Evolutionary conservation across 352 stramenopile species (phyloP).

Genomic region (Phytophthora europaea): DNA sequence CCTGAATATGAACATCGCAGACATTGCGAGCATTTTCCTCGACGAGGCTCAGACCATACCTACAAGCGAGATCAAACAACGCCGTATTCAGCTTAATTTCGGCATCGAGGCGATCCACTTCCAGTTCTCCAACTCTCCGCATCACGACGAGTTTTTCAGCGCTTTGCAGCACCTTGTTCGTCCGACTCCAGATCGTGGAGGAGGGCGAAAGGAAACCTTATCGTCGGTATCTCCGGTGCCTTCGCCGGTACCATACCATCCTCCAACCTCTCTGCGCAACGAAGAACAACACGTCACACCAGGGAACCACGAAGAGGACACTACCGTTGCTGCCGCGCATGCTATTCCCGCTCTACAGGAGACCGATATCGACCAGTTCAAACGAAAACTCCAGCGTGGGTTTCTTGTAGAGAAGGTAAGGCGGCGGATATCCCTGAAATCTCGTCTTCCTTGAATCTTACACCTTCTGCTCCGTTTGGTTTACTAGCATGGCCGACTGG

Average conservation of each 20-base stretch:
- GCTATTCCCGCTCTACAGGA: constrained; percentile 5
- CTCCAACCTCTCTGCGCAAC: background rate
- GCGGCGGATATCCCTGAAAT: background rate
- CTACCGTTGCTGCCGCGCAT: background rate
- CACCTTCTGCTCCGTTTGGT: background rate
- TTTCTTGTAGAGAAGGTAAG: constrained; percentile 61
- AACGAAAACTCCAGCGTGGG: constrained; percentile 45
- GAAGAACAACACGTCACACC: background rate
- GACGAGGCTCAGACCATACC: constrained; percentile 8
- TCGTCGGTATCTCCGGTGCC: constrained; percentile 10
- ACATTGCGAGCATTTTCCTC: constrained; percentile 24
- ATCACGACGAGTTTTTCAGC: constrained; percentile 30
- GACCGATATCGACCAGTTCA: constrained; percentile 45
- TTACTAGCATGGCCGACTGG: constrained; percentile 43
- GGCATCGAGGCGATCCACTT: constrained; percentile 27
- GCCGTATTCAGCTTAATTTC: constrained; percentile 22
- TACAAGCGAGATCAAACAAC: background rate
- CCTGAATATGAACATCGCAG: constrained; percentile 31
- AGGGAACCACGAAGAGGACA: background rate
- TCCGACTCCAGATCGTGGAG: background rate
- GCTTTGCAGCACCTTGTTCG: constrained; percentile 20
- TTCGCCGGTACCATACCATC: background rate
- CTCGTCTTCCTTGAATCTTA: background rate
- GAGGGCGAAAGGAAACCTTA: constrained; percentile 8
- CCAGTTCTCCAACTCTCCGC: constrained; percentile 15